Base-by-base conservation (phyloP, 1,284 basidiomycete species). In the Megacollybia platyphylla region DNA sequence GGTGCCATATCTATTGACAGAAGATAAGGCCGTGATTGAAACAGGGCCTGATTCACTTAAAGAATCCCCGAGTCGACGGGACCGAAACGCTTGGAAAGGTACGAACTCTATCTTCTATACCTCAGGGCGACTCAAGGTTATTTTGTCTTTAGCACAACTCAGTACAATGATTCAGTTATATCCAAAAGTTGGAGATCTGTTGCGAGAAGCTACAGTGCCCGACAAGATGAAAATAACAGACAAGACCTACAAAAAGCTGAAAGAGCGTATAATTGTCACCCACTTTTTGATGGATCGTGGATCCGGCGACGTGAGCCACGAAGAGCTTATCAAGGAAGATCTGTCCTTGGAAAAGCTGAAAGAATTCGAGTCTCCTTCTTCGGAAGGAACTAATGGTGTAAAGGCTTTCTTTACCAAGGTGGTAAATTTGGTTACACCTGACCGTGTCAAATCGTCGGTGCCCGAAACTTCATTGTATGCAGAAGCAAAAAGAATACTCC, bases 211-310 rank as follows among this genome's bases (percentile, higher is more conserved):
- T 0, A 20, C 46, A 2, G 6, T 34, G 17, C 39, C 44, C 3
- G 26, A 46, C 2, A 35, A 13, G 4, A 36, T 34, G 10, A 15
- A 42, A 2, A 48, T 53, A n/a, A 8, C 10, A 1, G 2, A 38
- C 3, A 20, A 9, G 27, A 45, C 44, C 0, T 57, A 55, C 46
- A 46, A 28, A 30, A 5, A 4, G 0, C 20, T 48, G 3, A 64
- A 63, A 41, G 45, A 54, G 0, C 49, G 50, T 5, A 43, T 61
- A 4, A 44, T 46, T 39, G 13, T 53, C 10, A 49, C 53, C 5
- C 45, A 44, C 17, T 30, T 52, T 2, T 41, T 60, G n/a, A 6
- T 11, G 4, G 36, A 43, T 1, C 40, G 42, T 24, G 20, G 20
- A 24, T 5, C 3, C 20, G 20, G 5, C 20, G 20, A 4, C 20